Conservation (phyloP, 768 basidiomycete species). For the Lactifluus subvellereus region DNA sequence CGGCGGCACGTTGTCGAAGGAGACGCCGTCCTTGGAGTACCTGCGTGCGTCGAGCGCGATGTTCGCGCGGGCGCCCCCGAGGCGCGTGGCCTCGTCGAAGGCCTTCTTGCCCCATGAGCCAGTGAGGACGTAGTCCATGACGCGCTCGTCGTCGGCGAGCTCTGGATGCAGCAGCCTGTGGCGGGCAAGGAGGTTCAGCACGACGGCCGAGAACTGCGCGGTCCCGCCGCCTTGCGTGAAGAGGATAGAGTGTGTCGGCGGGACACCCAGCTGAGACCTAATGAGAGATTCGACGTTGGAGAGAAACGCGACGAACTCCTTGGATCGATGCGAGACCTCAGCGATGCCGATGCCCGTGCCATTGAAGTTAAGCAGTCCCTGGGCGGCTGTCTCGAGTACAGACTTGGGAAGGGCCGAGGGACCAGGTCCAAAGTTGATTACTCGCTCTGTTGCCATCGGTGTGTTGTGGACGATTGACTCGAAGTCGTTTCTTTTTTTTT, state of each 20-base stretch:
- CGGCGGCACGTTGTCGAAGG: conserved; percentile 76
- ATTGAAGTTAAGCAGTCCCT: conserved; percentile 85
- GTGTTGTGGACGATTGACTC: neutral
- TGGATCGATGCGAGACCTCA: conserved; percentile 93
- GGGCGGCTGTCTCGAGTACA: conserved; percentile 76
- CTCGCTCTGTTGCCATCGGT: conserved; percentile 42
- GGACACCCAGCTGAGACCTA: conserved; percentile 73
- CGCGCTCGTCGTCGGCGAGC: conserved; percentile 45
- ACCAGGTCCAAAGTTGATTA: conserved; percentile 90
- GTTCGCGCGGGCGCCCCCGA: conserved; percentile 54
- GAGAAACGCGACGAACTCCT: conserved; percentile 75
- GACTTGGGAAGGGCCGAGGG: conserved; percentile 88
- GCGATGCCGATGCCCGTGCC: conserved; percentile 92
- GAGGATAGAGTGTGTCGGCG: conserved; percentile 76
- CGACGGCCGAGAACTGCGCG: conserved; percentile 85
- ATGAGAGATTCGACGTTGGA: conserved; percentile 57
- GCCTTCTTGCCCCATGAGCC: conserved; percentile 93
- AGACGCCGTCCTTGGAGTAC: conserved; percentile 57
- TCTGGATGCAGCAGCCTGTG: conserved; percentile 72
- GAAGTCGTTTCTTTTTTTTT: neutral
- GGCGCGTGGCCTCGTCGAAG: conserved; percentile 69
- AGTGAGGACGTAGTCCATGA: conserved; percentile 85
- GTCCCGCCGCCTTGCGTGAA: conserved; percentile 96
- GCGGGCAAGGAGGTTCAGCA: conserved; percentile 85
- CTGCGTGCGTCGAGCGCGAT: conserved; percentile 66